Conservation (phyloP, 768 basidiomycete genomes). For the Mycena haematopus region DNA sequence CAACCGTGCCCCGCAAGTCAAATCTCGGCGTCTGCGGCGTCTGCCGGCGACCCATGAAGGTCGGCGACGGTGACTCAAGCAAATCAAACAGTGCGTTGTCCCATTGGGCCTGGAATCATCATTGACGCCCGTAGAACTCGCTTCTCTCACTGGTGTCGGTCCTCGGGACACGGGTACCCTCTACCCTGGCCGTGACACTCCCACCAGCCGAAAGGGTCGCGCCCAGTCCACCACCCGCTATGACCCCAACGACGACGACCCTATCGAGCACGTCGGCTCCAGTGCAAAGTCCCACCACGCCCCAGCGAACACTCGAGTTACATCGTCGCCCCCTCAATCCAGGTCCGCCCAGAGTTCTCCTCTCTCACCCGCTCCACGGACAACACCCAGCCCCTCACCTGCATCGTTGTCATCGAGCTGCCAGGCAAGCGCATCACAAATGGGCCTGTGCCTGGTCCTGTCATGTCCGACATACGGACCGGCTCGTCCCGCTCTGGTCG, state of each 20-base stretch:
- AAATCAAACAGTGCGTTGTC: conserved; percentile 86
- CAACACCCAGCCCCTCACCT: conserved; percentile 85
- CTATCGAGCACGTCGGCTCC: conserved; percentile 62
- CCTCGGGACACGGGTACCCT: conserved; percentile 49
- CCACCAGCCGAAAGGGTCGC: conserved; percentile 48
- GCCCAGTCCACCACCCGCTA: conserved; percentile 44
- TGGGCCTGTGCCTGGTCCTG: conserved; percentile 59
- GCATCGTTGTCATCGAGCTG: conserved; percentile 92
- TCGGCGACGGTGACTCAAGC: conserved; percentile 85
- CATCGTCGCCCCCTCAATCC: conserved; percentile 91
- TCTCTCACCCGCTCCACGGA: conserved; percentile 75
- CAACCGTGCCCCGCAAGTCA: conserved; percentile 67
- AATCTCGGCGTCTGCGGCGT: conserved; percentile 96
- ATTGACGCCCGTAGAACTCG: conserved; percentile 69
- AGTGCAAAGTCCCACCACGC: conserved; percentile 53
- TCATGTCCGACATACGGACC: conserved; percentile 50
- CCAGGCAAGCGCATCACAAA: conserved; percentile 69
- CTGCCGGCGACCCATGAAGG: conserved; percentile 95
- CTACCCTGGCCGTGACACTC: conserved; percentile 62
- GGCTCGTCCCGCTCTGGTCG: conserved; percentile 42
- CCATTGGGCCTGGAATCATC: neutral
- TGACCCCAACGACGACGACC: conserved; percentile 88
- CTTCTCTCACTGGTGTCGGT: conserved; percentile 90
- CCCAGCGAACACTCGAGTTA: conserved; percentile 56
- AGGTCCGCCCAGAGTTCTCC: conserved; percentile 91